A percentile compares a stretch with the other conserved stretches of the same genome.
Conservation (phyloP, 306 rosid genomes). For the Malus sylvestris region DNA sequence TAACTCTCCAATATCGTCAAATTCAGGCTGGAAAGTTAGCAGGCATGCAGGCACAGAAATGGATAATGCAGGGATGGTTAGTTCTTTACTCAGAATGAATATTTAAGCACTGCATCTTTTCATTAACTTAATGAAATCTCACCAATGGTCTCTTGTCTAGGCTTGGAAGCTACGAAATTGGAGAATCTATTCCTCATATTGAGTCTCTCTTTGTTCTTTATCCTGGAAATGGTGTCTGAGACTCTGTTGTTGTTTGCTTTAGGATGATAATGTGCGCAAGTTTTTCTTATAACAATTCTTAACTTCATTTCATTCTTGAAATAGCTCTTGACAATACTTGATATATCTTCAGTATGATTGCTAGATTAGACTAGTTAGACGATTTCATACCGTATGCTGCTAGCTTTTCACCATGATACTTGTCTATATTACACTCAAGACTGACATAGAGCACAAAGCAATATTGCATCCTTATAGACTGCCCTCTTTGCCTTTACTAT, state of each 20-base stretch:
- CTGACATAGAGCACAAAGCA: not conserved
- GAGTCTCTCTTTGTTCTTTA: not conserved
- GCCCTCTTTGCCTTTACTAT: not conserved
- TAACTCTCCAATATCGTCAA: constrained; percentile 56
- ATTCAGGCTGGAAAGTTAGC: constrained; percentile 62
- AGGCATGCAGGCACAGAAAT: constrained; percentile 53
- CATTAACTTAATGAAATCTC: not conserved
- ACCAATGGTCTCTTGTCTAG: not conserved
- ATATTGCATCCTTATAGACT: not conserved
- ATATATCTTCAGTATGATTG: not conserved
- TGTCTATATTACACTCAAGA: not conserved
- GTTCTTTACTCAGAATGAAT: constrained; percentile 24
- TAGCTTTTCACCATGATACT: not conserved
- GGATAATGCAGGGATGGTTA: constrained; percentile 80
- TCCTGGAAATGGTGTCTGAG: not conserved
- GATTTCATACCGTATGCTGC: not conserved
- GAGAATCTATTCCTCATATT: not conserved
- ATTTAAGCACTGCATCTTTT: not conserved
- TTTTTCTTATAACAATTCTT: not conserved
- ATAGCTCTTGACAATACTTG: not conserved
- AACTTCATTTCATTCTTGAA: not conserved
- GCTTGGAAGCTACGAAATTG: not conserved
- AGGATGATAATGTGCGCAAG: not conserved
- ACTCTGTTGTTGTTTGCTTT: not conserved
- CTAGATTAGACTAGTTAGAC: not conserved